A percentile compares a stretch with the other conserved stretches of the same genome.
Evolutionary conservation across 1,284 basidiomycete genomes (phyloP).

Genomic region (Pyrrhoderma noxium): DNA sequence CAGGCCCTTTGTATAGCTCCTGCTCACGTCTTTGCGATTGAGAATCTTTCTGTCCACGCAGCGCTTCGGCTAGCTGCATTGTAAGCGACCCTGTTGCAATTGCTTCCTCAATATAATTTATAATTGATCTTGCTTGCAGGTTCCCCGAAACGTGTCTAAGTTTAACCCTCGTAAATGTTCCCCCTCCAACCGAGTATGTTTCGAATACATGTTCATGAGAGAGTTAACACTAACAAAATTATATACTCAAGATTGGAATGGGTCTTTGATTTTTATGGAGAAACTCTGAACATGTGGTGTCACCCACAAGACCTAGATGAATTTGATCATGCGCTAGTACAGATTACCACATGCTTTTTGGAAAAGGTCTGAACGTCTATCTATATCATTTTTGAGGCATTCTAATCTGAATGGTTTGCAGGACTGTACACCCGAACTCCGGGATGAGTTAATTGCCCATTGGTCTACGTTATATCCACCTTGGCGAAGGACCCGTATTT

Average conservation of each 20-base stretch:
- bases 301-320: constrained; percentile 59
- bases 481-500: constrained; percentile 39
- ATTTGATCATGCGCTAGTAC: constrained; percentile 57
- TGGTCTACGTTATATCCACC: constrained; percentile 56
- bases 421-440: constrained; percentile 47
- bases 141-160: constrained; percentile 68
- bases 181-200: constrained; percentile 54
- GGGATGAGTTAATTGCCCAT: constrained; percentile 59
- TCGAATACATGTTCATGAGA: neutral
- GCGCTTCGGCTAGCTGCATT: constrained; percentile 56
- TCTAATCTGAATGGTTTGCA: constrained; percentile 23
- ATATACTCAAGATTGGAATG: constrained; percentile 42
- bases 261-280: constrained; percentile 52
- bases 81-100: constrained; percentile 32
- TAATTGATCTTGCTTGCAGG: constrained; percentile 28
- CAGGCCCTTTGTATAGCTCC: constrained; percentile 59
- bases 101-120: constrained; percentile 15
- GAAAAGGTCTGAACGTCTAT: constrained; percentile 37
- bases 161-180: constrained; percentile 60
- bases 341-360: constrained; percentile 47
- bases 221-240: neutral
- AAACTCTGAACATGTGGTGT: constrained; percentile 55
- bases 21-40: constrained; percentile 60
- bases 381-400: constrained; percentile 1
- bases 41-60: constrained; percentile 42